These are phyloP conservation scores for Colletotrichum ledebouriae DNA, from an alignment of 2,329 filamentous ascomycete genomes.

Conservation along the genomic window DNA sequence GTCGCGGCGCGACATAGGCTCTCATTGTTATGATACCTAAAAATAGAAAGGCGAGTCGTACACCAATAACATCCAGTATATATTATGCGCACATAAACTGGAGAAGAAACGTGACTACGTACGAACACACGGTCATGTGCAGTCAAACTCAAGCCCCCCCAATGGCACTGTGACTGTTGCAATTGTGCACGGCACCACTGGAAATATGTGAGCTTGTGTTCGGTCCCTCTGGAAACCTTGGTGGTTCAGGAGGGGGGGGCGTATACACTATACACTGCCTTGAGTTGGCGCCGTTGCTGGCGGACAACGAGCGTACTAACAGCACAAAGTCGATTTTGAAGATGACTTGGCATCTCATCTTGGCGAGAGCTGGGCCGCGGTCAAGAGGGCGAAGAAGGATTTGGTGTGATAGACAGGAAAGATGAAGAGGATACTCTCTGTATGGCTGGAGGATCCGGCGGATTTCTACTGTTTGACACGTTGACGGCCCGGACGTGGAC, in stretches of 20 bases:
- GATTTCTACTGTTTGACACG: constrained; percentile 13
- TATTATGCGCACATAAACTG: no score
- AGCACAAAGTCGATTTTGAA: constrained; percentile 3
- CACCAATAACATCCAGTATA: no score
- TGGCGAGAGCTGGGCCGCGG: not conserved
- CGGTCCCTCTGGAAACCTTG: not conserved
- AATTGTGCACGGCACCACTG: constrained; percentile 1
- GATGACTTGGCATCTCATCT: constrained; percentile 18
- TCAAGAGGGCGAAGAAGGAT: constrained; percentile 1
- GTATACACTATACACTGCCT: no score
- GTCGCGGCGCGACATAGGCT: not conserved
- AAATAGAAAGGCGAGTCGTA: no score
- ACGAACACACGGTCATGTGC: not conserved
- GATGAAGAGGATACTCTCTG: not conserved
- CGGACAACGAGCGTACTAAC: not conserved
- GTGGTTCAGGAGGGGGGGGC: constrained; percentile 15
- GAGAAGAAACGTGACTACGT: no score
- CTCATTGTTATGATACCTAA: constrained; percentile 7
- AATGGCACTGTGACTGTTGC: not conserved
- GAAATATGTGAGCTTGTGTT: not conserved
- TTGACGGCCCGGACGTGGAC: not conserved
- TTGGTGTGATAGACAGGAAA: not conserved
- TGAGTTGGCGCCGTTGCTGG: constrained; percentile 13
- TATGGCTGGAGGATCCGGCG: not conserved
- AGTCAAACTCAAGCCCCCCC: not conserved